Conservation (phyloP, 371 early-diverging fungal genomes). For the Mucor irregularis region DNA sequence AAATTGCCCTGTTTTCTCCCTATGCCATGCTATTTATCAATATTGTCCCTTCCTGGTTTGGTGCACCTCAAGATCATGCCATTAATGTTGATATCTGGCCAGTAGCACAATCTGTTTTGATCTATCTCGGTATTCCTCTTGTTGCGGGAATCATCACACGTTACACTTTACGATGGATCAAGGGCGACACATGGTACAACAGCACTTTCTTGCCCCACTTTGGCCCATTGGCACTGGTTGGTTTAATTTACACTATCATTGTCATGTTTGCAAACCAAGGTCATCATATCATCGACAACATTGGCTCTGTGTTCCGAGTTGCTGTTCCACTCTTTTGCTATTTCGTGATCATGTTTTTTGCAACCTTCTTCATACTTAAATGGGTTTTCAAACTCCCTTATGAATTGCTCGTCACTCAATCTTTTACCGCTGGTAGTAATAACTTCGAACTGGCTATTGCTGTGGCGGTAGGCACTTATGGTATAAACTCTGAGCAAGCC, state of each 20-base stretch:
- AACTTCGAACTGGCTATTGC: slow-evolving; percentile 83
- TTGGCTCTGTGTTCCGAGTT: slow-evolving; percentile 65
- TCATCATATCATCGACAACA: slow-evolving; percentile 60
- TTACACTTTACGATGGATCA: slow-evolving; percentile 28
- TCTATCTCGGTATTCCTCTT: slow-evolving; percentile 75
- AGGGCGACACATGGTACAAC: slow-evolving; percentile 57
- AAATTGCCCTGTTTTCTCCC: slow-evolving; percentile 67
- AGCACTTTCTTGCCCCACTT: slow-evolving; percentile 54
- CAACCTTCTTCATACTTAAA: slow-evolving; percentile 44
- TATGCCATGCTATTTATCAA: slow-evolving; percentile 60
- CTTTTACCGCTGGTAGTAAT: slow-evolving; percentile 75
- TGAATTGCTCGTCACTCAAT: slow-evolving; percentile 55
- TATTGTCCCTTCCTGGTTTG: slow-evolving; percentile 51
- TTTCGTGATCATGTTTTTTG: slow-evolving; percentile 60
- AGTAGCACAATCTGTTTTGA: slow-evolving; percentile 59
- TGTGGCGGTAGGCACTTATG: slow-evolving; percentile 70
- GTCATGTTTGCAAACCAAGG: slow-evolving; percentile 82
- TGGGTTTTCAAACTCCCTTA: slow-evolving; percentile 39
- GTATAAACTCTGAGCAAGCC: slow-evolving; percentile 66
- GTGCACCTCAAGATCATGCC: slow-evolving; percentile 32
- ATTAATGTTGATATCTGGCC: slow-evolving; percentile 57
- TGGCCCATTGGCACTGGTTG: slow-evolving; percentile 59
- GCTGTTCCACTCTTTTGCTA: slow-evolving; percentile 72
- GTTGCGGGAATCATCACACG: slow-evolving; percentile 63
- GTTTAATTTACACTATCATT: slow-evolving; percentile 68